Percentiles rank a stretch among this genome's conserved stretches.
These are phyloP conservation scores for Candida pini DNA, from an alignment of 805 yeast species.

Conservation along the genomic window DNA sequence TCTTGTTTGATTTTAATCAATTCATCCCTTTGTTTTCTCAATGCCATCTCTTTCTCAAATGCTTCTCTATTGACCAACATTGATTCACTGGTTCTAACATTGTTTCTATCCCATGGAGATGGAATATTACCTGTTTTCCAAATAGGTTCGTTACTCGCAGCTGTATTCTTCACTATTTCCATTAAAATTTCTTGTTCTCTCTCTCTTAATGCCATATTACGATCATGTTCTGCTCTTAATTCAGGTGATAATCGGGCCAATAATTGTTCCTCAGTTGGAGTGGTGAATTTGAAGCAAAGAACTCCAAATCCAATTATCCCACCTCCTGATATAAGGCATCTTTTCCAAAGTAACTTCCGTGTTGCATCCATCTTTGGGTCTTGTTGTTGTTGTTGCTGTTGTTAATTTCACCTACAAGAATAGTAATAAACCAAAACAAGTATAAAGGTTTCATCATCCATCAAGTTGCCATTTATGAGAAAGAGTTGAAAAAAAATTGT, in stretches of 20 bases:
- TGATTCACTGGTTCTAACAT: slow-evolving; percentile 25
- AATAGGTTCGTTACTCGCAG: slow-evolving; percentile 68
- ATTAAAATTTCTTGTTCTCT: slow-evolving; percentile 66
- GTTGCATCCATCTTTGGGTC: slow-evolving; percentile 3
- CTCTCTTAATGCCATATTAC: slow-evolving; percentile 53
- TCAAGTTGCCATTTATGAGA: no score
- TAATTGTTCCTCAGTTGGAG: slow-evolving; percentile 82
- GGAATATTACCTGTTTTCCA: slow-evolving; percentile 74
- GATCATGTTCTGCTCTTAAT: slow-evolving; percentile 66
- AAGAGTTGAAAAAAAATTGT: no score
- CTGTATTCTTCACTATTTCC: slow-evolving; percentile 57
- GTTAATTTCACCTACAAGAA: no score
- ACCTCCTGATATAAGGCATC: slow-evolving; percentile 42
- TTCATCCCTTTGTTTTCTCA: slow-evolving; percentile 31
- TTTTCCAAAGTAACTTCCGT: slow-evolving; percentile 22
- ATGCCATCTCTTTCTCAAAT: slow-evolving; percentile 44
- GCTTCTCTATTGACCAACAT: slow-evolving; percentile 36
- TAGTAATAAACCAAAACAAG: no score
- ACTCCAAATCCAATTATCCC: slow-evolving; percentile 71
- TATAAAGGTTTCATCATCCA: no score
- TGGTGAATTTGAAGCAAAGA: slow-evolving; percentile 60
- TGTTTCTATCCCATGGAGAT: slow-evolving; percentile 61
- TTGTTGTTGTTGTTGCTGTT: no score
- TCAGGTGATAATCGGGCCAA: slow-evolving; percentile 77
- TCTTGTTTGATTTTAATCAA: slow-evolving; percentile 36